Base-by-base conservation (phyloP, 2,329 filamentous ascomycete species). In the Thielaviopsis ethacetica region DNA sequence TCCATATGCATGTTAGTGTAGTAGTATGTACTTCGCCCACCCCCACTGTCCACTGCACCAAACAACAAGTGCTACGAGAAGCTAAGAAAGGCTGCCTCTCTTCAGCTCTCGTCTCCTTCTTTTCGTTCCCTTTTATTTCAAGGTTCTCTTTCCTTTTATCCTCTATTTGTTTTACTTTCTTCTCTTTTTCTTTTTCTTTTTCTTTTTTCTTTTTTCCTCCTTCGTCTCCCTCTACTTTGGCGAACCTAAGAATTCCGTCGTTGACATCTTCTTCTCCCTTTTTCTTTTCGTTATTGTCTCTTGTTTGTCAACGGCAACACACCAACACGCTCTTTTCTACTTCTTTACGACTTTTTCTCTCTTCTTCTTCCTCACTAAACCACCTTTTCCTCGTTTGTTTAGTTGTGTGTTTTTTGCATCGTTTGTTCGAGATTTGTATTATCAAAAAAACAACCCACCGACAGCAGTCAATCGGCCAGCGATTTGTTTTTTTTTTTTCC, bases 241-340 rank as follows among this genome's bases (percentile, higher is more conserved):
- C 44, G 50, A 59, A 61, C 60, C 60, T 59, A 61, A 54, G 60
- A 61, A 61, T 61, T 61, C 50, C 51, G 58, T 49, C 54, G 60
- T 61, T 59, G 57, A 59, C 57, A 58, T 61, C 51, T 51, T 50
- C 13, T 58, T 58, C 54, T 62, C 52, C 58, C 58, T 57, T 58
- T 54, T 49, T 50, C 27, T 53, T 54, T 57, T 61, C 30, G 13
- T 30, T 53, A 17, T 53, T 19, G 17, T 30, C 30, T 41, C 53
- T 44, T 56, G 53, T 55, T 56, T 54, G 41, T 59, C 57, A 54
- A 58, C 57, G 24, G 47, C 55, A 22, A 57, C 49, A 57, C 24
- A 50, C 41, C 38, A 62, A 61, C 52, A 50, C 57, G 51, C 54
- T 61, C 57, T 60, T 47, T 54, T 56, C 51, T 47, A 26, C 22